Evolutionary conservation across 192 early-diverging fungal genomes (phyloP), one percentile per base, ranked within the genome.

Genomic region (Gryganskiella cystojenkinii): DNA sequence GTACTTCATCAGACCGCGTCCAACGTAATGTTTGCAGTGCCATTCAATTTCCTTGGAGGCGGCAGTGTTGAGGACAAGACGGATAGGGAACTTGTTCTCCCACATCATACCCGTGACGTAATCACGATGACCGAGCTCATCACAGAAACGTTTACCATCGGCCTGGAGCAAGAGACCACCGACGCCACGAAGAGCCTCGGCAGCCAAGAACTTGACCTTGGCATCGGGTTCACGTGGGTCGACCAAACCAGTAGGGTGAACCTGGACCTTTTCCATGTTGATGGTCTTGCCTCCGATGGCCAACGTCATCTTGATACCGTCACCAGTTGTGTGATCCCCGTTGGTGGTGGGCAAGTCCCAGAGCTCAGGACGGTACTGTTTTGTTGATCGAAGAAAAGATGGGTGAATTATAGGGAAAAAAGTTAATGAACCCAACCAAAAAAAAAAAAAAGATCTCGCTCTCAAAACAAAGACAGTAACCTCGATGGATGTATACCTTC

Each of bases 221-320:
- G 92, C 92, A 68, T 92, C 86, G 17, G 95, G 95, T 40, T 96
- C 94, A n/a, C 87, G 87, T 46, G 92, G 91, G 68, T 95, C 92
- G 37, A 98, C 95, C 59, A 97, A 85, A 68, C 96, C 96, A 31
- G 96, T 98, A n/a, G 96, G 96, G 72, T 98, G 95, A 35, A 98
- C 94, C 83, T 98, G 96, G 54, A 98, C 93, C 82, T 94, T 96
- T 63, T 98, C 94, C 89, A 98, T 91, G 84, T 96, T 95, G 58
- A 96, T 91, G 55, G 91, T 88, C 84, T 92, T 93, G 27, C 90
- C 94, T 37, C 95, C 95, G 55, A 90, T 83, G 14, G 86, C 90
- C 25, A 87, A 69, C 43, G 92, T 83, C 89, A 98, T 92, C 83
- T 94, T 94, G 82, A 96, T 90, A 73, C 96, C 96, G 79, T 98